These are phyloP conservation scores for Adiantum capillusveneris DNA, from an alignment of 75 land plant genomes.

Conservation along the genomic window DNA sequence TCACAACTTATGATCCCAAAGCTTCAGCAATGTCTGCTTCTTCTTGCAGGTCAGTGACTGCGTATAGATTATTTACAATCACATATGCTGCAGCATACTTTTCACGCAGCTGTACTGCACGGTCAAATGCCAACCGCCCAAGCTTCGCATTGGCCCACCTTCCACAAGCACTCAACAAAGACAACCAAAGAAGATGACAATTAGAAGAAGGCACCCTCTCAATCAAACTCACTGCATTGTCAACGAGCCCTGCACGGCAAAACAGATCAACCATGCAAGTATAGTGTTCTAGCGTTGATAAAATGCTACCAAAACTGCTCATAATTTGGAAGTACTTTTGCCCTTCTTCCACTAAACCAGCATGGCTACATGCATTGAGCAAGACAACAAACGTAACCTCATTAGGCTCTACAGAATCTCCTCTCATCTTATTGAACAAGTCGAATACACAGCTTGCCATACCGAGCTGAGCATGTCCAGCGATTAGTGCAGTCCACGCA, in stretches of 20 bases:
- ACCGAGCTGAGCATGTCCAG: conserved; percentile 36
- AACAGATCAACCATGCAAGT: conserved; percentile 51
- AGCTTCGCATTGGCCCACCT: conserved; percentile 27
- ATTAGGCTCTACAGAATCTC: conserved; percentile 24
- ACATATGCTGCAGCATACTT: conserved; percentile 36
- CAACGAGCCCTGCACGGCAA: conserved; percentile 32
- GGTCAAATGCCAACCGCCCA: conserved; percentile 24
- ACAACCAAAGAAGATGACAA: conserved; percentile 32
- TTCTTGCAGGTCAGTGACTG: no score
- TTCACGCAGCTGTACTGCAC: conserved; percentile 29
- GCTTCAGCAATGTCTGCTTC: no score
- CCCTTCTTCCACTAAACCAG: conserved; percentile 52
- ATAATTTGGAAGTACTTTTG: conserved; percentile 19
- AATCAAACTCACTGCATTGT: conserved; percentile 23
- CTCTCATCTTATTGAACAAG: conserved; percentile 27
- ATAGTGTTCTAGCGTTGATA: conserved; percentile 43
- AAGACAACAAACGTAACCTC: conserved; percentile 33
- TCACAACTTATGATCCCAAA: neutral
- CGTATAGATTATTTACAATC: conserved; percentile 33
- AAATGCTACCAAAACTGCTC: conserved; percentile 22
- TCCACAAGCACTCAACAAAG: conserved; percentile 36
- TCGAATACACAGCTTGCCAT: conserved; percentile 22
- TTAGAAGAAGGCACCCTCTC: conserved; percentile 35
- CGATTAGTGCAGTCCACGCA: conserved; percentile 41
- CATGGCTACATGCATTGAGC: conserved; percentile 46